Percentiles rank a stretch among this genome's conserved stretches.
Evolutionary conservation across 345 rosid species (phyloP).

Genomic region (Diplotaxis tenuifolia): DNA sequence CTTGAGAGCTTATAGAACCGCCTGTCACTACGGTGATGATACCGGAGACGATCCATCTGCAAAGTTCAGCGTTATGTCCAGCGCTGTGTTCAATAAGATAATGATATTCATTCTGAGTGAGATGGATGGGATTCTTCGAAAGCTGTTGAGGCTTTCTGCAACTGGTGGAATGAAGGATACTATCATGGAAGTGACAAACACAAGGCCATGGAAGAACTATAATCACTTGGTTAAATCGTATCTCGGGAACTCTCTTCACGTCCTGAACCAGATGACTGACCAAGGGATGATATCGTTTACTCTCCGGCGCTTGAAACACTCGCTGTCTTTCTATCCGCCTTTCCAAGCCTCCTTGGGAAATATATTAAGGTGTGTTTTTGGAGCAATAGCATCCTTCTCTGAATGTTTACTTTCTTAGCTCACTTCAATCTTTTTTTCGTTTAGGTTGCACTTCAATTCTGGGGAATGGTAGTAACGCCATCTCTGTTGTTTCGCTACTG

Average conservation of each 20-base stretch:
- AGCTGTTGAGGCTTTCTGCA: conserved; percentile 62
- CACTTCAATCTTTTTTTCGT: conserved; percentile 10
- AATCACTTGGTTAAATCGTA: conserved; percentile 88
- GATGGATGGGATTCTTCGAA: conserved; percentile 85
- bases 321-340: conserved; percentile 70
- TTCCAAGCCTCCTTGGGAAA: conserved; percentile 81
- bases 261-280: conserved; percentile 96
- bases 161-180: conserved; percentile 87
- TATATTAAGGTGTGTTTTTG: conserved; percentile 72
- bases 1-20: conserved; percentile 84
- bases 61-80: conserved; percentile 69
- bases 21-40: conserved; percentile 97
- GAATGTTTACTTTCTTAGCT: conserved; percentile 20
- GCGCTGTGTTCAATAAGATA: conserved; percentile 78
- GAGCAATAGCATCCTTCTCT: neutral
- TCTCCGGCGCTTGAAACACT: conserved; percentile 69
- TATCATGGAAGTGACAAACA: conserved; percentile 48
- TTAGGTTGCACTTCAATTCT: conserved; percentile 88
- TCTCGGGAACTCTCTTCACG: conserved; percentile 86
- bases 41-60: conserved; percentile 54
- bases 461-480: conserved; percentile 89
- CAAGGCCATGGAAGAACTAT: conserved; percentile 82
- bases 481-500: conserved; percentile 78
- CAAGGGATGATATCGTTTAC: conserved; percentile 82
- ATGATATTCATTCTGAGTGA: conserved; percentile 74